Conservation (phyloP, 345 rosid species). For the Dovyalis caffra region DNA sequence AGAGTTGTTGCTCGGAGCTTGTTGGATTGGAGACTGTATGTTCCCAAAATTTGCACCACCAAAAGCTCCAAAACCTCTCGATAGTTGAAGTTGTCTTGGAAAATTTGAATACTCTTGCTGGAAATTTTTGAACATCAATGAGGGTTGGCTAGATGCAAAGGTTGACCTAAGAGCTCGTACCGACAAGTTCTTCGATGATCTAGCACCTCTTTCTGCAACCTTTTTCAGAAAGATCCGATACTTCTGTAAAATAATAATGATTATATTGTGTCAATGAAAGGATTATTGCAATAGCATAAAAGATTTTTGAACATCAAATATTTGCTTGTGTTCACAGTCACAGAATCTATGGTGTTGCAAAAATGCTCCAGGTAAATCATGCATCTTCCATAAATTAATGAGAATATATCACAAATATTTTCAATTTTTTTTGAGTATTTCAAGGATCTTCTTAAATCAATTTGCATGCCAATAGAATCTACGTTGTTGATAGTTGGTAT, state of each 20-base stretch:
- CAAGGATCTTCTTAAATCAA: too few species aligned
- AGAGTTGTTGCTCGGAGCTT: conserved; percentile 16
- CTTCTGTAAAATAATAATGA: conserved; percentile 42
- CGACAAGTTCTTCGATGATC: conserved; percentile 7
- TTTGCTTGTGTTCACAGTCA: conserved; percentile 61
- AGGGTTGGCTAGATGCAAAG: conserved; percentile 29
- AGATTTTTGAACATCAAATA: too few species aligned
- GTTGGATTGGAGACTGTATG: background rate
- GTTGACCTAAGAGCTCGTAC: conserved; percentile 27
- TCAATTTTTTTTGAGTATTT: background rate
- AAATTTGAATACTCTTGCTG: background rate
- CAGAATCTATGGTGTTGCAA: conserved; percentile 66
- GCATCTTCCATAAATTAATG: background rate
- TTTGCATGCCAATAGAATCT: too few species aligned
- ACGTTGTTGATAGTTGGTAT: too few species aligned
- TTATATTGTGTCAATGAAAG: background rate
- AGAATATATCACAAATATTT: background rate
- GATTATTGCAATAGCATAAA: background rate
- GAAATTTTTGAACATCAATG: background rate
- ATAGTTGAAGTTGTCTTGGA: background rate
- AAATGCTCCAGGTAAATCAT: conserved; percentile 55
- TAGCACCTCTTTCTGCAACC: conserved; percentile 33
- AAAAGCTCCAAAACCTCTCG: conserved; percentile 4
- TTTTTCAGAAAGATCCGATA: conserved; percentile 58
- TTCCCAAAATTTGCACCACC: background rate